A percentile compares a stretch with the other conserved stretches of the same genome.
Evolutionary conservation across 768 basidiomycete species (phyloP).

Genomic region (Lactarius trivialis): DNA sequence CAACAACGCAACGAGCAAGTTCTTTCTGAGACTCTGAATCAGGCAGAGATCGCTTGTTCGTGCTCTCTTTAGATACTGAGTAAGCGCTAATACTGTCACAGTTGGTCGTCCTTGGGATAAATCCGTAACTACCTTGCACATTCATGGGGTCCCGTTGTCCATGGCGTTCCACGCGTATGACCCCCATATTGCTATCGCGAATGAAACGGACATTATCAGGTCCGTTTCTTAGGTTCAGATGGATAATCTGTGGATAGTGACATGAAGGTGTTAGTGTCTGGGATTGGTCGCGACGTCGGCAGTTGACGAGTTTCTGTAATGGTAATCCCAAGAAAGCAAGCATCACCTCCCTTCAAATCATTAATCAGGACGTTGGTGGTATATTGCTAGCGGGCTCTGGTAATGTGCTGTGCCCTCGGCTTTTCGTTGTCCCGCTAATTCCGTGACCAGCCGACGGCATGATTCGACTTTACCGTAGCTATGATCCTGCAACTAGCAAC

Average conservation of each 20-base stretch:
- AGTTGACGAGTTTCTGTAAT: conserved; percentile 80
- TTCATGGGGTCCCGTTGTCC: conserved; percentile 55
- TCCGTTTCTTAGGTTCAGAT: conserved; percentile 30
- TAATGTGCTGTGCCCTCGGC: conserved; percentile 28
- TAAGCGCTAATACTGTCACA: conserved; percentile 28
- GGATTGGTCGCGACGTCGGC: conserved; percentile 84
- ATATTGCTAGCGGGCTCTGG: conserved; percentile 84
- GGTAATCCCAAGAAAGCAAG: conserved; percentile 76
- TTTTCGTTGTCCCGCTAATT: conserved; percentile 1
- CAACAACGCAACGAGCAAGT: conserved; percentile 85
- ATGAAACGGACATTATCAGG: conserved; percentile 84
- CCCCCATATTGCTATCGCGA: conserved; percentile 77
- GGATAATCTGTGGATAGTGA: conserved; percentile 7
- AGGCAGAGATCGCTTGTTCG: conserved; percentile 72
- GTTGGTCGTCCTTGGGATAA: conserved; percentile 67
- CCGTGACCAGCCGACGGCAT: conserved; percentile 71
- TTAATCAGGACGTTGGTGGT: conserved; percentile 93
- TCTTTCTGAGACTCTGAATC: conserved; percentile 56
- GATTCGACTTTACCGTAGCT: conserved; percentile 88
- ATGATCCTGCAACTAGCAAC: conserved; percentile 65
- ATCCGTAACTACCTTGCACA: conserved; percentile 58
- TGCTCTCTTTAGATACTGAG: conserved; percentile 11
- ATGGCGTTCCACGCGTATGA: conserved; percentile 92
- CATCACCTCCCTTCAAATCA: conserved; percentile 84
- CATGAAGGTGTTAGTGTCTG: conserved; percentile 56